These are phyloP conservation scores for Globisporangium paddicum DNA, from an alignment of 352 stramenopile species.

Conservation along the genomic window DNA sequence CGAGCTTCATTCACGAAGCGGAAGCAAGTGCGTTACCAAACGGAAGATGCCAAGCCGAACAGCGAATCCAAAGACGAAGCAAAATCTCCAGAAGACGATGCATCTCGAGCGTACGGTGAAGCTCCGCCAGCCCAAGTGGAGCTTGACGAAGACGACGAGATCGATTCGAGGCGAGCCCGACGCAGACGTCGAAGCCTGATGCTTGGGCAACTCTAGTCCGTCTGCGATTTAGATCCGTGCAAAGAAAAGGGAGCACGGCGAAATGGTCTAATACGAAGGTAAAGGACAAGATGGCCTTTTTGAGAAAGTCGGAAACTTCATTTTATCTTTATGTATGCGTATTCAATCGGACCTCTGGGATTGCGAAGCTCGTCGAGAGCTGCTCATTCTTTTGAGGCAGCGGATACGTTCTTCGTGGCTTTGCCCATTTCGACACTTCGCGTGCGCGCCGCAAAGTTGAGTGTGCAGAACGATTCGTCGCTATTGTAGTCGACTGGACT, in stretches of 20 bases:
- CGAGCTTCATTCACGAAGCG: background rate
- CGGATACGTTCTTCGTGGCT: constrained; percentile 76
- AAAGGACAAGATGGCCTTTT: background rate
- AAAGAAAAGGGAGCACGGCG: background rate
- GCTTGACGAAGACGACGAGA: constrained; percentile 18
- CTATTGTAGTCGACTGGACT: constrained; percentile 90
- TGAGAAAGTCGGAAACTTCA: background rate
- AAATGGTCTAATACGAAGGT: background rate
- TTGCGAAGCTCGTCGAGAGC: background rate
- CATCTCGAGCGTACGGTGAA: background rate
- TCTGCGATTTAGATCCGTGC: background rate
- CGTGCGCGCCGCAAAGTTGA: constrained; percentile 88
- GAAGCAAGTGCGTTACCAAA: background rate
- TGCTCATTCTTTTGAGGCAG: constrained; percentile 21
- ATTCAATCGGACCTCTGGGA: background rate
- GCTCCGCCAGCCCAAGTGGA: background rate
- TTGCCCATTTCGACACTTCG: constrained; percentile 89
- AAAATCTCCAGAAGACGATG: background rate
- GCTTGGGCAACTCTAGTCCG: background rate
- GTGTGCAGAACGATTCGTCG: constrained; percentile 90
- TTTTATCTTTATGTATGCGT: constrained; percentile 6
- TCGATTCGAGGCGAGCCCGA: constrained; percentile 27
- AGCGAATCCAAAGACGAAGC: background rate
- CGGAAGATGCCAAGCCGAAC: background rate
- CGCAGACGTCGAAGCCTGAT: constrained; percentile 22